Conservation (phyloP, 2,329 filamentous ascomycete species). For the Verticillium klebahnii region DNA sequence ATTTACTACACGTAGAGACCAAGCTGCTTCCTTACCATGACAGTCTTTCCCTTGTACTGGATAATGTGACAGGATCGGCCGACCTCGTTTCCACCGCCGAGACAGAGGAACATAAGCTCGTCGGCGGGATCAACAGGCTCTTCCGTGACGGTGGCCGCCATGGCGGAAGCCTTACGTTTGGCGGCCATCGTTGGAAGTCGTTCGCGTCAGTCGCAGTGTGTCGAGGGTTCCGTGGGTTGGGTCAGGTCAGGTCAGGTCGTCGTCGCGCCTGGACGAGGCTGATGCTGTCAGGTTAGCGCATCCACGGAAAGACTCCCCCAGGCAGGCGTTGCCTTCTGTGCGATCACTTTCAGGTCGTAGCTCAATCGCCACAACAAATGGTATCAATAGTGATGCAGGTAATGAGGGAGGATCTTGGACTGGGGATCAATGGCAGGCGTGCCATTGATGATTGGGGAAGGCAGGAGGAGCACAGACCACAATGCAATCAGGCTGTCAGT, state of each 20-base stretch:
- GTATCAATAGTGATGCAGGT: background rate
- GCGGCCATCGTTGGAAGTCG: conserved; percentile 64
- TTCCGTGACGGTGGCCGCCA: conserved; percentile 56
- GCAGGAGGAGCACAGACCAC: background rate
- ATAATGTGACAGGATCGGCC: conserved; percentile 96
- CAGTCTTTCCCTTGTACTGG: conserved; percentile 98
- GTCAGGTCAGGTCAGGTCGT: background rate
- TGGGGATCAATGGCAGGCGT: background rate
- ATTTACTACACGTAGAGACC: background rate
- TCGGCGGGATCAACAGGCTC: conserved; percentile 91
- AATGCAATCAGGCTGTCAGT: conserved; percentile 6
- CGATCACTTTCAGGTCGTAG: background rate
- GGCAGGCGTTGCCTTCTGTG: background rate
- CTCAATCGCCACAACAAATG: background rate
- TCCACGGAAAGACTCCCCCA: background rate
- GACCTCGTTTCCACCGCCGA: conserved; percentile 96
- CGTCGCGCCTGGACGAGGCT: background rate
- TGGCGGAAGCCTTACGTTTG: conserved; percentile 81
- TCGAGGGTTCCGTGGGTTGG: conserved; percentile 4
- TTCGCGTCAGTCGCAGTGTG: background rate
- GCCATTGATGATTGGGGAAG: background rate
- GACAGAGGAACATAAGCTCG: conserved; percentile 87
- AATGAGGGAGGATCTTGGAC: background rate
- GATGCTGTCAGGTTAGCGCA: conserved; percentile 4
- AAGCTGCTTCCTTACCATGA: conserved; percentile 65